Percentiles rank a stretch among this genome's conserved stretches.
These are phyloP conservation scores for Globomyces sp. DNA, from an alignment of 371 early-diverging fungal genomes.

Conservation along the genomic window DNA sequence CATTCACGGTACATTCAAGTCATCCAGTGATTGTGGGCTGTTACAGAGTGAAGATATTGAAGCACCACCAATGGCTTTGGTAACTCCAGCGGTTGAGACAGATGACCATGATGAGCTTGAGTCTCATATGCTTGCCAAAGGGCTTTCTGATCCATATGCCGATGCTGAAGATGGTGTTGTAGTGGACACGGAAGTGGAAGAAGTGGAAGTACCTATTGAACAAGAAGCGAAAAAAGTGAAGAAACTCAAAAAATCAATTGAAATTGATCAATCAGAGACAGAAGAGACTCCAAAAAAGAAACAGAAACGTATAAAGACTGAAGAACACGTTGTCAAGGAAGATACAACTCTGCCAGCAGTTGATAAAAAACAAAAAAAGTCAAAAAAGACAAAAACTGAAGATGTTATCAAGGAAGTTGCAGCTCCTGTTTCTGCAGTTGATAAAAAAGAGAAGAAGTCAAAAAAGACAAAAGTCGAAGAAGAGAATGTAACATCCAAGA, in stretches of 20 bases:
- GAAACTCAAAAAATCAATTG: slow-evolving; percentile 27
- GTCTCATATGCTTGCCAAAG: background rate
- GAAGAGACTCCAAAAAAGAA: slow-evolving; percentile 22
- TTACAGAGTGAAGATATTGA: background rate
- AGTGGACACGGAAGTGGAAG: background rate
- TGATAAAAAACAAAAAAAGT: background rate
- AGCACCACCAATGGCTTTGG: slow-evolving; percentile 7
- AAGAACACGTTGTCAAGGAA: slow-evolving; percentile 39
- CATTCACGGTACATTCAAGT: slow-evolving; percentile 6
- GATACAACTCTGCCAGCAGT: slow-evolving; percentile 28
- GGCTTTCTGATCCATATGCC: slow-evolving; percentile 6
- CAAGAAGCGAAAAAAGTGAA: slow-evolving; percentile 17
- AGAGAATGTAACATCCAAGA: slow-evolving; percentile 14
- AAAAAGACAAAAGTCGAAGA: slow-evolving; percentile 19
- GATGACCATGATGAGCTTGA: background rate
- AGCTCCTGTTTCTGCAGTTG: slow-evolving; percentile 1
- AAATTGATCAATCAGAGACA: slow-evolving; percentile 8
- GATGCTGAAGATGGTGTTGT: slow-evolving; percentile 14
- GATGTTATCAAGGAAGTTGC: slow-evolving; percentile 8
- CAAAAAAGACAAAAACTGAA: slow-evolving; percentile 18
- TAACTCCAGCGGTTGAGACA: background rate
- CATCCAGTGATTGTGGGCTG: background rate
- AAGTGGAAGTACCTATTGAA: background rate
- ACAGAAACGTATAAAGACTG: slow-evolving; percentile 42
- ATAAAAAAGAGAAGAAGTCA: slow-evolving; percentile 16